phyloP scores from a whole-genome alignment of 1,139 yeast species.

The Pichia sp. region DNA sequence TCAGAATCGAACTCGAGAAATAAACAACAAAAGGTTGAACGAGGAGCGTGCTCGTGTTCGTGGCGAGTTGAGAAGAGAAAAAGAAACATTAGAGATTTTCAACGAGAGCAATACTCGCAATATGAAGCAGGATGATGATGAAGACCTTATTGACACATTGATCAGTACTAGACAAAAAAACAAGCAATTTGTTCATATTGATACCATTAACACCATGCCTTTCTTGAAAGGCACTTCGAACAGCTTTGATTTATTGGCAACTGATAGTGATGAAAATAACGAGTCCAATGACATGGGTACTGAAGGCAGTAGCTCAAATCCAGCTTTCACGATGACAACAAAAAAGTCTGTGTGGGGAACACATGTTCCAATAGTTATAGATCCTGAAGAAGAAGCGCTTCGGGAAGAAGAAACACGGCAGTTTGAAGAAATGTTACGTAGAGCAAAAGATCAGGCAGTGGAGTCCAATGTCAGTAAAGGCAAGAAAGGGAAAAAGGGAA shows the following conservation, averaged over 20 bases:
- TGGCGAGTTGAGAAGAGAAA: constrained; percentile 19
- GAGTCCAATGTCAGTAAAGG: constrained; percentile 32
- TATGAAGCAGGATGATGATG: constrained; percentile 1
- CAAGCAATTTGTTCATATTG: constrained; percentile 13
- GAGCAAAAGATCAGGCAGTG: constrained; percentile 41
- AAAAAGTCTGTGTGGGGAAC: constrained; percentile 56
- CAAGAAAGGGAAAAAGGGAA: constrained; percentile 40
- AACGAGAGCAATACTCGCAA: background rate
- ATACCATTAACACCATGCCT: constrained; percentile 10
- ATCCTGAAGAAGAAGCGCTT: constrained; percentile 31
- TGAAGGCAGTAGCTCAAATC: constrained; percentile 11
- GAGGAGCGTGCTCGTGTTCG: constrained; percentile 38
- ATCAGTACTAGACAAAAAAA: constrained; percentile 7
- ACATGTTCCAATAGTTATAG: constrained; percentile 39
- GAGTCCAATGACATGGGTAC: constrained; percentile 7
- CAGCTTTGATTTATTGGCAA: constrained; percentile 4
- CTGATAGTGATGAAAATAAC: constrained; percentile 6
- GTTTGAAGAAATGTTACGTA: constrained; percentile 47
- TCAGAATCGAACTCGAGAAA: constrained; percentile 51
- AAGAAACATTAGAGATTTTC: constrained; percentile 15
- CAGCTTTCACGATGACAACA: constrained; percentile 5
- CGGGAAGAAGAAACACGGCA: constrained; percentile 32
- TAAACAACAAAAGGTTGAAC: constrained; percentile 49
- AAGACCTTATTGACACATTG: background rate
- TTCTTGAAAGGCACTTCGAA: constrained; percentile 13